phyloP scores from a whole-genome alignment of 2,329 filamentous ascomycete species.

The Cryphonectria naterciae region DNA sequence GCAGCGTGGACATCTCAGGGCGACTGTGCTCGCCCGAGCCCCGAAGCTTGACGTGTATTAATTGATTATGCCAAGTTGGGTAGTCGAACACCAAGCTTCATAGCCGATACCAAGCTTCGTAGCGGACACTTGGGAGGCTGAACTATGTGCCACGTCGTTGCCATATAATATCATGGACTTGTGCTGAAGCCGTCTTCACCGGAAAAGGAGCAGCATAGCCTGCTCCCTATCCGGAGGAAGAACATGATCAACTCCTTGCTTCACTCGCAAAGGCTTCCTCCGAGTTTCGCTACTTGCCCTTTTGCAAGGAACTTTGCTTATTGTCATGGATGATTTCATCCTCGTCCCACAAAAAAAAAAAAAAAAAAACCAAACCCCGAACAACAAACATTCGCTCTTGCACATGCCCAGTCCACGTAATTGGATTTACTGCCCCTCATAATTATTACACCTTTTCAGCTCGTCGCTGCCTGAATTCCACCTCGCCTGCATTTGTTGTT shows the following conservation, averaged over 20 bases:
- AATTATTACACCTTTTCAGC: background rate
- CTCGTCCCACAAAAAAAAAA: too few species aligned
- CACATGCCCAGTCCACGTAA: background rate
- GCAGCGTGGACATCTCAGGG: too few species aligned
- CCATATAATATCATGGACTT: background rate
- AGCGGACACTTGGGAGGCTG: background rate
- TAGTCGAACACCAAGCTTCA: background rate
- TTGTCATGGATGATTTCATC: too few species aligned
- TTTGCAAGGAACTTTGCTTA: too few species aligned
- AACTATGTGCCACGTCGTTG: background rate
- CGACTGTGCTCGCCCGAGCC: too few species aligned
- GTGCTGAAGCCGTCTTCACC: background rate
- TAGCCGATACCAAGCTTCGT: background rate
- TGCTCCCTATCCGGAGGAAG: too few species aligned
- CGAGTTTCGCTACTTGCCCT: too few species aligned
- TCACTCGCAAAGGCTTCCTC: too few species aligned
- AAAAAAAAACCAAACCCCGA: too few species aligned
- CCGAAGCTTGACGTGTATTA: background rate
- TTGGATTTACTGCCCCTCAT: background rate
- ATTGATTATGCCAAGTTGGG: background rate
- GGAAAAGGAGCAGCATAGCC: too few species aligned
- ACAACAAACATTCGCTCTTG: background rate
- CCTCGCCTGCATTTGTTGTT: background rate
- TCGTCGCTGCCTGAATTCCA: background rate
- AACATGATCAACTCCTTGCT: too few species aligned